Conservation (phyloP, 192 early-diverging fungal species). For the Dispira simplex region DNA sequence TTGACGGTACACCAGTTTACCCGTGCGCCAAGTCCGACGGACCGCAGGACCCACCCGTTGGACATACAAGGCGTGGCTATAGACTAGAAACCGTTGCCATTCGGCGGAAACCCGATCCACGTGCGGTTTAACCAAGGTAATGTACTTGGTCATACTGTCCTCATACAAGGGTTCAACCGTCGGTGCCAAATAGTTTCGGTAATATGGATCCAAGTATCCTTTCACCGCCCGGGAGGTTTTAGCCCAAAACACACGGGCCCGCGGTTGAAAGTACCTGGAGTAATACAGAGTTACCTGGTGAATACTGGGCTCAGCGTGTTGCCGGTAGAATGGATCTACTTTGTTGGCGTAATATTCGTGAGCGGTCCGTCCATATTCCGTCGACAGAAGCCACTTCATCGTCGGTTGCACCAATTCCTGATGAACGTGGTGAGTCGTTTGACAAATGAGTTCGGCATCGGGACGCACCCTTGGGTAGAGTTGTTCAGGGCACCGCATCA, state of each 20-base stretch:
- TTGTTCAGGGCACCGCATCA: constrained; percentile 1
- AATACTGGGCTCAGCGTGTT: not conserved
- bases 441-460: constrained; percentile 1
- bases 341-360: not conserved
- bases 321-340: not conserved
- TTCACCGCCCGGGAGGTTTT: not conserved
- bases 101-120: not conserved
- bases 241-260: not conserved
- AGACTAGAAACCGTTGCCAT: not conserved
- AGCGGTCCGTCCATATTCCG: not conserved
- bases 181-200: not conserved
- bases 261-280: not conserved
- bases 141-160: not conserved
- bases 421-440: not conserved
- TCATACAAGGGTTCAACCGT: not conserved
- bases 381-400: not conserved
- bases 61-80: not conserved
- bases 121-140: not conserved
- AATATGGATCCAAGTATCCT: not conserved
- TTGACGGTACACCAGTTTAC: not conserved
- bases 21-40: not conserved
- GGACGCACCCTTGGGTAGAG: not conserved
- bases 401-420: not conserved
- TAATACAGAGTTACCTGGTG: not conserved
- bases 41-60: not conserved